phyloP scores from a whole-genome alignment of 768 basidiomycete species.

The Hebeloma cylindrosporum region DNA sequence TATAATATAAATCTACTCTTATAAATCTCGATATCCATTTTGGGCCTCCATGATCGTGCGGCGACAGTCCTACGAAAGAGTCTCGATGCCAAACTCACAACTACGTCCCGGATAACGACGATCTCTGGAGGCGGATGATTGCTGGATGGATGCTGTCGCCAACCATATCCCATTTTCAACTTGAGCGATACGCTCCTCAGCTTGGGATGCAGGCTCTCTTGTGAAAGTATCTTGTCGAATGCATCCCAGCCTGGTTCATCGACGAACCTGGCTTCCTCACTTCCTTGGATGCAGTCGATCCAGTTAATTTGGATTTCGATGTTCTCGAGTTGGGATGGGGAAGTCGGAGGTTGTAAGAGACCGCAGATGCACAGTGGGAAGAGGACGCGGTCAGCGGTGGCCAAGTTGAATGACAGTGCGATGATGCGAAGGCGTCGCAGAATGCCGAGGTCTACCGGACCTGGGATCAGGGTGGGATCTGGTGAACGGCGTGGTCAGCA shows the following conservation, averaged over 20 bases:
- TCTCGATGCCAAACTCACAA: not conserved
- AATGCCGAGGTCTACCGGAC: slow-evolving; percentile 10
- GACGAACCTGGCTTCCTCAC: slow-evolving; percentile 4
- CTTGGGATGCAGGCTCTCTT: not conserved
- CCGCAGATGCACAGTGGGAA: slow-evolving; percentile 12
- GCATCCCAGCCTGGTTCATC: not conserved
- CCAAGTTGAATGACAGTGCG: not conserved
- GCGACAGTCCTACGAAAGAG: slow-evolving; percentile 3
- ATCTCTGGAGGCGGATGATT: slow-evolving; percentile 2
- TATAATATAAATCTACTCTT: no score
- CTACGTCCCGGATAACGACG: not conserved
- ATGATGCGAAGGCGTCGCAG: not conserved
- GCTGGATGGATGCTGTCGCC: not conserved
- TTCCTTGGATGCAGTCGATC: slow-evolving; percentile 10
- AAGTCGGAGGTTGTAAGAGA: not conserved
- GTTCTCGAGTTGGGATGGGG: not conserved
- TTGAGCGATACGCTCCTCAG: not conserved
- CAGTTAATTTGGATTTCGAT: slow-evolving; percentile 9
- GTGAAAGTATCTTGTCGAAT: slow-evolving; percentile 6
- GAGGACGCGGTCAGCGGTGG: slow-evolving; percentile 7
- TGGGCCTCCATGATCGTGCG: no score
- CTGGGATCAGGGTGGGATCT: slow-evolving; percentile 8
- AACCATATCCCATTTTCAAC: slow-evolving; percentile 12
- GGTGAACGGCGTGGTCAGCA: not conserved
- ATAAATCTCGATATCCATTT: no score